These are phyloP conservation scores for Chytridiales sp. DNA, from an alignment of 371 early-diverging fungal species.

Conservation along the genomic window DNA sequence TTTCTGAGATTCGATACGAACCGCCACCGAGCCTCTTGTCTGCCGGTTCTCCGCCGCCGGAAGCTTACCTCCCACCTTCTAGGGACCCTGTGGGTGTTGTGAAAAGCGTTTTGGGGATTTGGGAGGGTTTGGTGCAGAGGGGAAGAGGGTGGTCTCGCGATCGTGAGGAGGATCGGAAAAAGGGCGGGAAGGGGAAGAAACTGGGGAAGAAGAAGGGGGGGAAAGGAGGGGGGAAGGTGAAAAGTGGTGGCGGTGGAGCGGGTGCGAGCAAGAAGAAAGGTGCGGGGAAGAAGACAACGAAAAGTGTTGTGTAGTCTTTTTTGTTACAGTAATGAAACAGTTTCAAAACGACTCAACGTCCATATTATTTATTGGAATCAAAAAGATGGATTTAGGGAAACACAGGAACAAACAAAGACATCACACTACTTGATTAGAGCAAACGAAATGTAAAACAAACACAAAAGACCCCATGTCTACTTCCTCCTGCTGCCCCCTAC, in stretches of 20 bases:
- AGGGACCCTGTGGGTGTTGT: neutral
- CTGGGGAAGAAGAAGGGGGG: constrained; percentile 8
- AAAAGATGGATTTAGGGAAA: too few relatives aligned
- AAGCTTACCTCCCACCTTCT: too few relatives aligned
- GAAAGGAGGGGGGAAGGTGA: neutral
- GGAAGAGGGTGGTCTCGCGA: neutral
- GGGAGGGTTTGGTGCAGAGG: neutral
- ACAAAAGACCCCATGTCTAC: too few relatives aligned
- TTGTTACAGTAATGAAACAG: too few relatives aligned
- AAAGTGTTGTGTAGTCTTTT: too few relatives aligned
- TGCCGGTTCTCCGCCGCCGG: neutral
- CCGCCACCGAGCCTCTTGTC: neutral
- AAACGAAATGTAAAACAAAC: too few relatives aligned
- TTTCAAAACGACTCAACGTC: too few relatives aligned
- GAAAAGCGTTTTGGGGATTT: neutral
- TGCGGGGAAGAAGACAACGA: too few relatives aligned
- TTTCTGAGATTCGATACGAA: neutral
- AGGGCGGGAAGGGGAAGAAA: neutral
- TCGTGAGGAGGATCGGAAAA: constrained; percentile 5
- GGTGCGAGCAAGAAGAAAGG: constrained; percentile 9
- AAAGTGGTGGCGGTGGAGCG: neutral
- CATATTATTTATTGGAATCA: too few relatives aligned
- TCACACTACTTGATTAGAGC: too few relatives aligned
- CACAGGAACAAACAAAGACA: too few relatives aligned
- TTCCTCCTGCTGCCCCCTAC: too few relatives aligned